These are phyloP conservation scores for Oryza nivara DNA, from an alignment of 176 grass and related monocot species.

Conservation along the genomic window DNA sequence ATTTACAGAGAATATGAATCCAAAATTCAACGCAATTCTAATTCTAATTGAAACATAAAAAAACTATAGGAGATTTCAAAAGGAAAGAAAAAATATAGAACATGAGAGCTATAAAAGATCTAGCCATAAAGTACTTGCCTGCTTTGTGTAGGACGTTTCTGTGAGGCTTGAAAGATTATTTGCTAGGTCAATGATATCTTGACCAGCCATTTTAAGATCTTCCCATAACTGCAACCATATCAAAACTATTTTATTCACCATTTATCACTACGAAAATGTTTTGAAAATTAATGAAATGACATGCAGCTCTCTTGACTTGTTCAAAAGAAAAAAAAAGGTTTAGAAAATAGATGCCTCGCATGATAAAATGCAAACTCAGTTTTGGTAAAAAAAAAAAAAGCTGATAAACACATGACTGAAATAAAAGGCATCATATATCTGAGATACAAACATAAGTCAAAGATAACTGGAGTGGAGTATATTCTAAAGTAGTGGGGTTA, in stretches of 20 bases:
- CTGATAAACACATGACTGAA: constrained; percentile 22
- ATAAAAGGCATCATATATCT: constrained; percentile 15
- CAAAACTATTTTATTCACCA: constrained; percentile 17
- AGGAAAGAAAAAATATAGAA: constrained; percentile 2
- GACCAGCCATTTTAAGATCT: constrained; percentile 72
- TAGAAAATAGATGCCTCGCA: background rate
- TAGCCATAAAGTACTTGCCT: constrained; percentile 51
- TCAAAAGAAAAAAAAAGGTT: background rate
- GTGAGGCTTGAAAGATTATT: constrained; percentile 84
- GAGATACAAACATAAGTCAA: constrained; percentile 20
- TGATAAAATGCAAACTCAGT: constrained; percentile 23
- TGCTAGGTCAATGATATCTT: constrained; percentile 67
- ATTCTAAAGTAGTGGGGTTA: constrained; percentile 33
- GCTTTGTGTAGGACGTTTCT: constrained; percentile 54
- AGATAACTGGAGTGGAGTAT: background rate
- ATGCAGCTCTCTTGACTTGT: too few relatives aligned
- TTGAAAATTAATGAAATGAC: background rate
- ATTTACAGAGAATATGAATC: constrained; percentile 19
- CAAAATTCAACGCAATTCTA: constrained; percentile 18
- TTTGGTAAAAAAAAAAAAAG: background rate
- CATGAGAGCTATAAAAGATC: constrained; percentile 30
- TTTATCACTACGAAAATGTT: background rate
- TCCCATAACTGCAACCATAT: constrained; percentile 72
- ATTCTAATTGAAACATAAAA: constrained; percentile 11
- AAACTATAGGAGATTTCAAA: constrained; percentile 25